Evolutionary conservation across 1,139 yeast genomes (phyloP), one percentile per base, ranked within the genome.

Genomic region (Wickerhamomyces sp.): DNA sequence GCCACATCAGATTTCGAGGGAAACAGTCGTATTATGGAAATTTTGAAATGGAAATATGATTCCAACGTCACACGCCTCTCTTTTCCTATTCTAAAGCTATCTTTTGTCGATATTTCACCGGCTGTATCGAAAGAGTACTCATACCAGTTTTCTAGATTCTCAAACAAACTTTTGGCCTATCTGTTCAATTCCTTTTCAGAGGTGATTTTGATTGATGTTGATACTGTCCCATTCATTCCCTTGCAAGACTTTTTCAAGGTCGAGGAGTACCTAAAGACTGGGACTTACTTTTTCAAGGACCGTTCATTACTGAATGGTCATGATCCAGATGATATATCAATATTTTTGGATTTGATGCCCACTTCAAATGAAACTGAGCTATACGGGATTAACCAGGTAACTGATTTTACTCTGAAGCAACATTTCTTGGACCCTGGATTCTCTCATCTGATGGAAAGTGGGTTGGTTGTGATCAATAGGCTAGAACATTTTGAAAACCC

Each of bases 111-210:
- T 56, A 71, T 71, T 2, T 46, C 63, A 0, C 53, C 58, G 1
- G 55, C 73, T 4, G 55, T 79, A 15, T 56, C 61, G 18, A 45
- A 54, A 1, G 46, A 56, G 5, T 68, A 65, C 49, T 47, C 57
- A 8, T 56, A 51, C 10, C 13, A 29, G 29, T 63, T 66, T 36
- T 71, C 74, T 46, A 56, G 62, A 2, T 75, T 65, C 52, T 73
- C 73, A 39, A 76, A 76, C 57, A 78, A 78, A 56, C 66, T 79
- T 53, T 52, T 75, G 29, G 80, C 82, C 4, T 60, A 70, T 15
- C 48, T 77, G 26, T 76, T 78, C 61, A 76, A 70, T 45, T 70
- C 80, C 2, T 78, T 78, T 51, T 69, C 69, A 40, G 81, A 78
- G 50, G 66, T 69, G 54, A 62, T 78, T 11, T 58, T 77, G 18